Conservation (phyloP, 805 yeast species). For the Candida verbasci region DNA sequence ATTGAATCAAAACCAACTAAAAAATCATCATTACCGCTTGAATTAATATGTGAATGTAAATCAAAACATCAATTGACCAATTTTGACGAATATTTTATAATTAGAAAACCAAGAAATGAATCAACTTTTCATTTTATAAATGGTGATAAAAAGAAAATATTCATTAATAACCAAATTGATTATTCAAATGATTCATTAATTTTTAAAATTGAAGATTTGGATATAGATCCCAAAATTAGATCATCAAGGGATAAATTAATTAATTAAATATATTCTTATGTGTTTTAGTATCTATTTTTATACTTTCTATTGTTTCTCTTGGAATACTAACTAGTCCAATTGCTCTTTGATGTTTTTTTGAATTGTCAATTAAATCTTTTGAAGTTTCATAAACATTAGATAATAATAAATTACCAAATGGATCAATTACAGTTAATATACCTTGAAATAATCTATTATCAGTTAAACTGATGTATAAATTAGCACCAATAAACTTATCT, state of each 20-base stretch:
- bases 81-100: background rate
- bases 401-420: constrained; percentile 38
- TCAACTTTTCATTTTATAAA: background rate
- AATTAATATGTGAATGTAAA: constrained; percentile 4
- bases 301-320: constrained; percentile 27
- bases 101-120: background rate
- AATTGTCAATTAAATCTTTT: constrained; percentile 19
- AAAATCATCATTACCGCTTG: background rate
- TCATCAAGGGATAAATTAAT: constrained; percentile 2
- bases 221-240: background rate
- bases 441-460: constrained; percentile 36
- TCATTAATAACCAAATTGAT: background rate
- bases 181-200: background rate
- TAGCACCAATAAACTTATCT: constrained; percentile 27
- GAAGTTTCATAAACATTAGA: constrained; percentile 33
- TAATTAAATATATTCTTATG: constrained; percentile 10
- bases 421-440: constrained; percentile 36
- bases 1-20: background rate
- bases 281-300: constrained; percentile 19
- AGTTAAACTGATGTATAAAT: constrained; percentile 20
- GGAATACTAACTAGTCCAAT: constrained; percentile 56
- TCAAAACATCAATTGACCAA: background rate
- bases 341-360: constrained; percentile 28
- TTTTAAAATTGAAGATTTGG: background rate
- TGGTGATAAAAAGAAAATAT: constrained; percentile 2